Evolutionary conservation across 768 basidiomycete genomes (phyloP).

Genomic region (Ramaria sp.): DNA sequence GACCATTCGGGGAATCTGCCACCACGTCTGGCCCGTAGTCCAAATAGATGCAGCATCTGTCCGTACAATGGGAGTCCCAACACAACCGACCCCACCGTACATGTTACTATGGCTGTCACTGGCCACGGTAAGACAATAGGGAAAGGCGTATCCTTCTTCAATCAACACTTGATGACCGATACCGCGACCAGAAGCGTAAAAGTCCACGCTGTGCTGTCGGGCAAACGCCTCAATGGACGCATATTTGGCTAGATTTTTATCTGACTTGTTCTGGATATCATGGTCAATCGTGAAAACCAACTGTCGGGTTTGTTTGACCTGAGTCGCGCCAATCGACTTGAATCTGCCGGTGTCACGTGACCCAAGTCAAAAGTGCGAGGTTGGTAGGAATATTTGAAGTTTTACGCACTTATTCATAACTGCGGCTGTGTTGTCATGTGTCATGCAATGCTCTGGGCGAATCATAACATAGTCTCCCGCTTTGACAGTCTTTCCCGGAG

Average conservation of each 20-base stretch:
- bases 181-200: constrained; percentile 94
- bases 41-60: constrained; percentile 93
- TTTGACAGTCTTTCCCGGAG: constrained; percentile 66
- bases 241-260: constrained; percentile 89
- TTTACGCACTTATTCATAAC: constrained; percentile 86
- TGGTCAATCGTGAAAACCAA: constrained; percentile 96
- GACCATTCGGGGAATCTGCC: constrained; percentile 97
- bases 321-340: constrained; percentile 86
- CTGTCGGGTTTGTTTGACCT: constrained; percentile 69
- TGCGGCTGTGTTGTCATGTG: constrained; percentile 96
- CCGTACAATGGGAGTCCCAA: constrained; percentile 95
- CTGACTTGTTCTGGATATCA: constrained; percentile 91
- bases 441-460: constrained; percentile 95
- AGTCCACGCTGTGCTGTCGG: constrained; percentile 74
- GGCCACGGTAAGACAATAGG: constrained; percentile 89
- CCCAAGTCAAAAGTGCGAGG: constrained; percentile 1
- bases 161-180: constrained; percentile 97
- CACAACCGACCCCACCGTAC: constrained; percentile 96
- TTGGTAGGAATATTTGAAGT: not conserved
- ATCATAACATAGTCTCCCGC: constrained; percentile 99
- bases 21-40: constrained; percentile 99
- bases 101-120: constrained; percentile 97
- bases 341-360: constrained; percentile 45
- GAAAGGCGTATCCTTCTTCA: constrained; percentile 98
- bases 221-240: constrained; percentile 87